These are phyloP conservation scores for Acacia crassicarpa DNA, from an alignment of 306 rosid genomes.

Conservation along the genomic window DNA sequence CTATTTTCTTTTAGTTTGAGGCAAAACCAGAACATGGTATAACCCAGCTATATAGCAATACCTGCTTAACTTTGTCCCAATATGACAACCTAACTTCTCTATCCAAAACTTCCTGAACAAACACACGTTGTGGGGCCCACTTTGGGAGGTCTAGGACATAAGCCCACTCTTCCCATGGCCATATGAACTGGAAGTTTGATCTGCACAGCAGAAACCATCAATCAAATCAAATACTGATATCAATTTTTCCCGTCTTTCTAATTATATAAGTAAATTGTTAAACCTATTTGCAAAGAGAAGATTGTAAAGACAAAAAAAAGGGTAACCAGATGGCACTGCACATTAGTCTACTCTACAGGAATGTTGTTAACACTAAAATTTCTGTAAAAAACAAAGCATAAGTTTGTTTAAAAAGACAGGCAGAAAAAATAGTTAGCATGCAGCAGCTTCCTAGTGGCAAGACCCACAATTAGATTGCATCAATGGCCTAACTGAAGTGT, in stretches of 20 bases:
- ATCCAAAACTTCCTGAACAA: constrained; percentile 97
- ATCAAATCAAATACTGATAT: constrained; percentile 15
- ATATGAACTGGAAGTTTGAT: constrained; percentile 96
- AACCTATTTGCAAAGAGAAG: constrained; percentile 20
- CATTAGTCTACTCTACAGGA: not conserved
- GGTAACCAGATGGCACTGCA: not conserved
- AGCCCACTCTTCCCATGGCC: constrained; percentile 99
- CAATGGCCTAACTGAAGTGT: not conserved
- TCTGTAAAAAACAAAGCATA: constrained; percentile 4
- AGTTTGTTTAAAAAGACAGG: not conserved
- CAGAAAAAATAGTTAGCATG: not conserved
- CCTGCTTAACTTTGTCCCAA: constrained; percentile 99
- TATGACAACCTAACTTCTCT: constrained; percentile 97
- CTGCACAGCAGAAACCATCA: constrained; percentile 51
- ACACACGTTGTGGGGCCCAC: constrained; percentile 99
- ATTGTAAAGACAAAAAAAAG: not conserved
- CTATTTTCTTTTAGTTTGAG: not conserved
- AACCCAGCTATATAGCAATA: constrained; percentile 30
- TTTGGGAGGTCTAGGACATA: constrained; percentile 87
- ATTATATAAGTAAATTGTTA: not conserved
- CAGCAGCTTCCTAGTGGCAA: not conserved
- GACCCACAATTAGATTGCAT: not conserved
- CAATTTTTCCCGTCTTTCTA: constrained; percentile 1
- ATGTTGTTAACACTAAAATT: constrained; percentile 22
- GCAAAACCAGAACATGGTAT: constrained; percentile 9